Percentiles rank a stretch among this genome's conserved stretches.
Evolutionary conservation across 768 basidiomycete genomes (phyloP).

Genomic region (Fomitopsis pulvina): DNA sequence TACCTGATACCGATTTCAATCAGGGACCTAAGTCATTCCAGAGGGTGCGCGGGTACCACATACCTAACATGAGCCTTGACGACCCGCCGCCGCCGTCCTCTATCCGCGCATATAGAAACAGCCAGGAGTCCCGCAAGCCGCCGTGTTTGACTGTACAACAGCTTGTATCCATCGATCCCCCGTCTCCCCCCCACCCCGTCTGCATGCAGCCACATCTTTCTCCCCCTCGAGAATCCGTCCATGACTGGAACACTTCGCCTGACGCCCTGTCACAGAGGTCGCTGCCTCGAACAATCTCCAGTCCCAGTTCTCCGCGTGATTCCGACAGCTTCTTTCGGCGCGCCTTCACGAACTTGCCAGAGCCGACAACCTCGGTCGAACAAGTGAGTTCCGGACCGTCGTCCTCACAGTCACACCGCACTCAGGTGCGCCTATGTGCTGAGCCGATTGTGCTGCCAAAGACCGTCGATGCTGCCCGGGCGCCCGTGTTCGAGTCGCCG

Average conservation of each 20-base stretch:
- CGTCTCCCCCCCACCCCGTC: neutral
- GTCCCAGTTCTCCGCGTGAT: neutral
- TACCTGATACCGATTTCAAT: slow-evolving; percentile 3
- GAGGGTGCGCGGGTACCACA: slow-evolving; percentile 10
- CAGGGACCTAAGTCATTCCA: slow-evolving; percentile 8
- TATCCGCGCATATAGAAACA: slow-evolving; percentile 25
- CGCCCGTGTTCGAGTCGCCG: neutral
- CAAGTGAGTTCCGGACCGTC: slow-evolving; percentile 6
- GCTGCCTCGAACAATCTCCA: neutral
- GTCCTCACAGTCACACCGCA: slow-evolving; percentile 19
- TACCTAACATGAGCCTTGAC: slow-evolving; percentile 19
- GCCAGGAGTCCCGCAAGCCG: slow-evolving; percentile 5
- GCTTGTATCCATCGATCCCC: neutral
- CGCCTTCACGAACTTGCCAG: slow-evolving; percentile 14
- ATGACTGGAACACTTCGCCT: neutral
- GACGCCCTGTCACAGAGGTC: neutral
- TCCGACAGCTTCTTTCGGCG: slow-evolving; percentile 20
- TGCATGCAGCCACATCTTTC: neutral
- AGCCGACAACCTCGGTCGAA: slow-evolving; percentile 15
- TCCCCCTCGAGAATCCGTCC: neutral
- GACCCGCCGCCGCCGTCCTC: slow-evolving; percentile 36
- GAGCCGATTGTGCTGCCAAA: slow-evolving; percentile 5
- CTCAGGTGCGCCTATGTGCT: slow-evolving; percentile 10
- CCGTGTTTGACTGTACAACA: neutral
- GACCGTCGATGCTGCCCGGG: neutral